Evolutionary conservation across 2,329 filamentous ascomycete genomes (phyloP), one percentile per base, ranked within the genome.

Genomic region (Fusarium gaditjirri): DNA sequence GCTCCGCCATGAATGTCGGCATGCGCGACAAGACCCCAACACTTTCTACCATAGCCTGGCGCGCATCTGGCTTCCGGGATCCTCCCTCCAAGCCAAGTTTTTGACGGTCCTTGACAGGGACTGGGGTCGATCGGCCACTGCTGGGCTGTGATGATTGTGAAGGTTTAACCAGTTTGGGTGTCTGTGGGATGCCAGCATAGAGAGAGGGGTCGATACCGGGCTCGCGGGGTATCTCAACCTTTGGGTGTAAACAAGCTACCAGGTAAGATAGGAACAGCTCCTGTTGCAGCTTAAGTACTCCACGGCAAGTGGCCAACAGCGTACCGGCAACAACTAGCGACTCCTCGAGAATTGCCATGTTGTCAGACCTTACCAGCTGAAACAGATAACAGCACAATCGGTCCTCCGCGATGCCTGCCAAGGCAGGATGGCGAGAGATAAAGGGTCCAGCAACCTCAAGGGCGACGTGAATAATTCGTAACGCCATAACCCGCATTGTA

Each of bases 41-140:
- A 75, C 93, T 97, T 83, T 99, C 96, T 8, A 99, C 94, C 96
- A 99, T 99, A 36, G 96, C 95, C 84, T 99, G 96, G 74, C 96
- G 89, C 35, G 96, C 95, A 81, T 99, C 97, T 7, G 96, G 96
- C 80, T 97, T 97, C 70, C 96, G 89, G 39, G 93, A 90, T 13
- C 95, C 95, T 4, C 96, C 95, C 81, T 98, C 96, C 78, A 99
- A 86, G 1, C 96, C 96, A 39, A 98, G 88, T 80, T 94, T 96
- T 80, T 97, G 94, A 58, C 96, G 90, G 78, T 99, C 96, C 78
- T 95, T 95, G 59, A 98, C 92, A 11, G 94, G 92, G 5, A 98
- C 94, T 35, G 96, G 96, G 4, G 96, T 98, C 39, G 93, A 91
- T 59, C 95, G 89, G 12, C 96, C 95, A 78, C 94, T 98, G 68